These are phyloP conservation scores for Mycena vulgaris DNA, from an alignment of 768 basidiomycete species.

Conservation along the genomic window DNA sequence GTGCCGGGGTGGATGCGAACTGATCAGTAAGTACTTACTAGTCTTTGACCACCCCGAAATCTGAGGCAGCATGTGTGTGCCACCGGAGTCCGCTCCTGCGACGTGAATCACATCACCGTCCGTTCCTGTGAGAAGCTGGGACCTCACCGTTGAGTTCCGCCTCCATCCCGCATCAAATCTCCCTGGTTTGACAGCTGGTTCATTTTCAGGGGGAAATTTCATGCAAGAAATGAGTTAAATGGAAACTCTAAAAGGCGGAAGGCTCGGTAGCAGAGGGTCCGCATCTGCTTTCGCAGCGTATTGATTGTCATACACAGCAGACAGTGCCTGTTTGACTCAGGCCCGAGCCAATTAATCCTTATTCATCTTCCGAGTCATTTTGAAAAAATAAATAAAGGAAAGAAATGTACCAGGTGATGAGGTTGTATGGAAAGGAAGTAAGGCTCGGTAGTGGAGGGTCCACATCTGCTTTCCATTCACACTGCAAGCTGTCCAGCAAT, in stretches of 20 bases:
- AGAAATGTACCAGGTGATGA: neutral
- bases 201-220: no score
- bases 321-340: neutral
- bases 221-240: no score
- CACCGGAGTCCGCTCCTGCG: no score
- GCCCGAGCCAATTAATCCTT: conserved; percentile 11
- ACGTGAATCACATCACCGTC: no score
- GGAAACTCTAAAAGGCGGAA: no score
- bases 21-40: no score
- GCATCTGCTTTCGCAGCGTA: neutral
- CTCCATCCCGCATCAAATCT: no score
- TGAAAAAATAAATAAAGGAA: neutral
- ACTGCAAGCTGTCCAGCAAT: neutral
- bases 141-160: no score
- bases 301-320: neutral
- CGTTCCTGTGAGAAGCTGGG: no score
- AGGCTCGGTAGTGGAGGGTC: conserved; percentile 21
- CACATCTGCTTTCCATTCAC: neutral
- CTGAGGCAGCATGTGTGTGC: no score
- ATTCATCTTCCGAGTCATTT: neutral
- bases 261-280: conserved; percentile 11
- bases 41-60: no score
- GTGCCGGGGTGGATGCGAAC: neutral
- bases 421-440: neutral
- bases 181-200: no score